Base-by-base conservation (phyloP, 139 green algal species). In the Closterium sp. region DNA sequence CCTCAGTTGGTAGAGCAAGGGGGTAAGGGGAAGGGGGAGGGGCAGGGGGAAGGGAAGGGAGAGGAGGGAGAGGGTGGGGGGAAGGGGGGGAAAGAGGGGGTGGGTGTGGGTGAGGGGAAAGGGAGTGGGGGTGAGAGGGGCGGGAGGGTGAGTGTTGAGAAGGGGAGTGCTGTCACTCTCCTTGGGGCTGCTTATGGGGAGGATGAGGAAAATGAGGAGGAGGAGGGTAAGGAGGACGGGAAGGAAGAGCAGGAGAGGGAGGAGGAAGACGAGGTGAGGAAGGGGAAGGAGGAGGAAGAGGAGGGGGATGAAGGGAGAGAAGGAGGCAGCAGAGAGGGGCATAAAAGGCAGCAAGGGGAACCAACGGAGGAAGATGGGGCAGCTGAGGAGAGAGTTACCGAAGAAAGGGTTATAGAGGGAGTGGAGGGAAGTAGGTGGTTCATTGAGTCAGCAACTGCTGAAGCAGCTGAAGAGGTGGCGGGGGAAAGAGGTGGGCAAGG, bases 181-280 rank as follows among this genome's bases (percentile, higher is more conserved):
- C 27, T 93, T n/a, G 88, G 38, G 24, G 89, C 89, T 84, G 29
- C 89, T 90, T 93, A 93, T 93, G 91, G 91, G 29, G 91, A 93
- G 17, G 88, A 93, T 17, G 91, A 93, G 21, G 31, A 93, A 22
- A 88, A 93, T 4, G 91, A 89, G 13, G 24, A 88, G 50, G 2
- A 45, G 45, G 31, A 73, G 88, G 9, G 50, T 24, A 24, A 93
- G 91, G 22, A 24, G 34, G 89, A 90, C 0, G 31, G 85, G 86
- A 91, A 89, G 50, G 17, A 73, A 22, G 45, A 70, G 45, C 10
- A 70, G 45, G 45, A 13, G 45, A 38, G 32, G 32, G 32, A 38
- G 32, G 32, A 9, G 4, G 38, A 9, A 45, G 38, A 10, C 0
- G 38, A 45, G 38, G 38, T 4, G 38, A 45, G 38, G 38, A 22